Percentiles rank a stretch among this genome's conserved stretches.
Evolutionary conservation across 495 filamentous ascomycete species (phyloP).

Genomic region (Annulohypoxylon maeteangense): DNA sequence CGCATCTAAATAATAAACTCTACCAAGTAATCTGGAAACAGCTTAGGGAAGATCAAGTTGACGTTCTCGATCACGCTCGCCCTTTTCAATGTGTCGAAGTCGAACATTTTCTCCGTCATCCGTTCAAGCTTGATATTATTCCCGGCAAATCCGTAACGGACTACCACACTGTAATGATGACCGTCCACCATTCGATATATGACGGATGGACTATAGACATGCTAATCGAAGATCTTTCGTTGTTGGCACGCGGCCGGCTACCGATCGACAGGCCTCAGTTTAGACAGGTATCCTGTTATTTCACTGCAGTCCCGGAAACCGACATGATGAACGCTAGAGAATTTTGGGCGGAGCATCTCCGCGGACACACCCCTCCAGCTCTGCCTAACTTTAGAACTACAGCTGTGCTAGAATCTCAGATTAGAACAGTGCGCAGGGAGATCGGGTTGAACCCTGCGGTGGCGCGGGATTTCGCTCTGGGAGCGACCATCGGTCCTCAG

Average conservation of each 20-base stretch:
- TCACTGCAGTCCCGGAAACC: neutral
- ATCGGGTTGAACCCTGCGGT: conserved; percentile 41
- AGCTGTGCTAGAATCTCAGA: conserved; percentile 8
- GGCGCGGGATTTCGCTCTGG: conserved; percentile 29
- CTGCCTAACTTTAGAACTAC: conserved; percentile 56
- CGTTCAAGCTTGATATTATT: conserved; percentile 66
- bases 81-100: conserved; percentile 17
- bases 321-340: conserved; percentile 47
- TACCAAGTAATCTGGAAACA: conserved; percentile 70
- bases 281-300: conserved; percentile 50
- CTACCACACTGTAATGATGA: conserved; percentile 36
- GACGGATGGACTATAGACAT: conserved; percentile 88
- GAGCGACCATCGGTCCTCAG: conserved; percentile 57
- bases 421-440: conserved; percentile 21
- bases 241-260: conserved; percentile 47
- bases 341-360: conserved; percentile 67
- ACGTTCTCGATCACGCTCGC: conserved; percentile 46
- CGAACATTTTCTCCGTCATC: conserved; percentile 62
- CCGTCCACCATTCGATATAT: conserved; percentile 79
- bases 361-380: conserved; percentile 51
- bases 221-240: conserved; percentile 69
- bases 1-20: conserved; percentile 62
- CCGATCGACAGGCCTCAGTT: conserved; percentile 62
- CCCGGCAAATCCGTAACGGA: neutral
- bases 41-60: conserved; percentile 56